phyloP scores from a whole-genome alignment of 768 basidiomycete genomes.

The Leccinum rimulosum region DNA sequence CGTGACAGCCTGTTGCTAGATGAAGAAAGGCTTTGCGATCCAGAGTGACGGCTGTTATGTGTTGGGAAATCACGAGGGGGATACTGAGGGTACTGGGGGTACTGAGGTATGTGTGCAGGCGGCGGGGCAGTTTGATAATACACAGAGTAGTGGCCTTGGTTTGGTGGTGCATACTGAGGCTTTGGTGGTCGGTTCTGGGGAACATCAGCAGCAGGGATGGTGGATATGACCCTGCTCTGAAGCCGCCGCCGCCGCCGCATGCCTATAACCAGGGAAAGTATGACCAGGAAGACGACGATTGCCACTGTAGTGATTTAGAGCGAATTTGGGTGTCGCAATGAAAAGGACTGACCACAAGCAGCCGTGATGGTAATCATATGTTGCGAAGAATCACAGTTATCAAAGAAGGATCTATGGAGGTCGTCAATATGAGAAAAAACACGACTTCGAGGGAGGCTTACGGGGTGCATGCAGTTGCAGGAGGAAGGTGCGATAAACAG shows the following conservation, averaged over 20 bases:
- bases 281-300: neutral
- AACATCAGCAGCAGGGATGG: neutral
- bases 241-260: conserved; percentile 1
- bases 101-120: neutral
- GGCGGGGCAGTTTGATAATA: conserved; percentile 3
- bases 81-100: conserved; percentile 3
- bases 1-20: neutral
- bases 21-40: neutral
- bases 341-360: conserved; percentile 11
- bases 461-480: conserved; percentile 14
- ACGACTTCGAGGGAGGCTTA: conserved; percentile 1
- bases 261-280: neutral
- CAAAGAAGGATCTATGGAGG: neutral
- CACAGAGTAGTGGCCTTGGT: neutral
- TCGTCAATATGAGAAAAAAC: neutral
- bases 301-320: conserved; percentile 9
- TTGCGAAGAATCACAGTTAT: neutral
- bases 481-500: conserved; percentile 8
- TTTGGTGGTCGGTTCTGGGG: neutral
- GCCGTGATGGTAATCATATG: neutral
- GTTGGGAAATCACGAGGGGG: conserved; percentile 7
- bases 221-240: neutral
- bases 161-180: neutral
- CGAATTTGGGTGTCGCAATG: neutral
- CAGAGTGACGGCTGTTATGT: neutral